phyloP scores from a whole-genome alignment of 768 basidiomycete species.

The Filobasidium wieringae region DNA sequence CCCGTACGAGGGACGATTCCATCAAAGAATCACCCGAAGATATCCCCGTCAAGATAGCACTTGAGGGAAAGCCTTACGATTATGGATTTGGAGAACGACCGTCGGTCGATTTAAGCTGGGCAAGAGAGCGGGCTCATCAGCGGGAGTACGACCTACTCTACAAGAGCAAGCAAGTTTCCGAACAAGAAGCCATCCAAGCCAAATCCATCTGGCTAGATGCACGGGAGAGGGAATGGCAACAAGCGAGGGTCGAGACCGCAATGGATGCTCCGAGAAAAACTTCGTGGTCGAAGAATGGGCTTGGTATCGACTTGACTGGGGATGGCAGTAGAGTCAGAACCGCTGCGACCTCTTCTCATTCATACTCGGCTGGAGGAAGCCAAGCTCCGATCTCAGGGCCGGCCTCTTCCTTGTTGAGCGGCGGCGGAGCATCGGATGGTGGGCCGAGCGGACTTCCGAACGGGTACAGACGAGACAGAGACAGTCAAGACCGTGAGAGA shows the following conservation, averaged over 20 bases:
- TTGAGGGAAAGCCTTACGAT: too few relatives aligned
- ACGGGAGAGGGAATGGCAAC: not conserved
- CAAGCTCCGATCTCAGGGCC: too few relatives aligned
- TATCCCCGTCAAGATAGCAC: too few relatives aligned
- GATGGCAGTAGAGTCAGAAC: not conserved
- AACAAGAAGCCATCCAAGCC: not conserved
- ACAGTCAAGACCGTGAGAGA: not conserved
- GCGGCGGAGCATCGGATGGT: not conserved
- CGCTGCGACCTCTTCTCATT: too few relatives aligned
- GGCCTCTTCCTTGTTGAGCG: too few relatives aligned
- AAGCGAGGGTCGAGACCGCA: not conserved
- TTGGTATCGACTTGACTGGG: not conserved
- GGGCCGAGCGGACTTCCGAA: not conserved
- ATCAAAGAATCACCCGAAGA: not conserved
- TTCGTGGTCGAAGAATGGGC: not conserved
- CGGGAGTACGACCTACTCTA: not conserved
- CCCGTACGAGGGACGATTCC: constrained; percentile 9
- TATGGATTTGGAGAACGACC: too few relatives aligned
- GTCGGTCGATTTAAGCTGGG: not conserved
- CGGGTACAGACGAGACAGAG: not conserved
- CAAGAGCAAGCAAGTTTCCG: not conserved
- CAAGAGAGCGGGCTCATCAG: not conserved
- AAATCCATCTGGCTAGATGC: not conserved
- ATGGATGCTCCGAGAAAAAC: too few relatives aligned
- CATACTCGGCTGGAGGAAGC: too few relatives aligned